Base-by-base conservation (phyloP, 768 basidiomycete genomes). In the Psilocybe sp. region DNA sequence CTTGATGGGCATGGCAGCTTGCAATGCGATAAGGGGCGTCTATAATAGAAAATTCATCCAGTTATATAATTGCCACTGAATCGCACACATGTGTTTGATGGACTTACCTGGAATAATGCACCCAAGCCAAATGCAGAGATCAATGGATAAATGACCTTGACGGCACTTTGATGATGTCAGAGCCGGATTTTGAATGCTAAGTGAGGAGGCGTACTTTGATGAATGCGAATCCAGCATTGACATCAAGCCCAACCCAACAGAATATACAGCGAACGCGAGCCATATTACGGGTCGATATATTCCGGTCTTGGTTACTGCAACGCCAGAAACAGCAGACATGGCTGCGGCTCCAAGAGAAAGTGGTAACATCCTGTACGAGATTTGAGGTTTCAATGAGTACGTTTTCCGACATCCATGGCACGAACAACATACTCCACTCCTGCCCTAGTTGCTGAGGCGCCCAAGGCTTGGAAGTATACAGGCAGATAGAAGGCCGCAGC, bases 1-100 rank as follows among this genome's bases (percentile, higher is more conserved):
- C 57, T 82, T 84, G 13, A 89, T 59, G 0, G 92, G 92, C 90
- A 94, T 94, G 1, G 90, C 85, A 1, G 89, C 88, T 67, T 93
- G 91, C 11, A 93, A 67, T 12, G 76, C 87, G 44, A 91, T 81
- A 8, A 90, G 67, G 0, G 88, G 89, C 4, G 74, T 73, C 81
- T 85, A 57, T 38, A 47, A 23, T 10, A n/a, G 5, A 11, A 1
- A 14, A 36, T 28, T 28, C 3, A 28, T 28, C 7, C 23, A 18
- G 34, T 15, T 11, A 16, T 18, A 11, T 44, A 32, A 50, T 33
- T n/a, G 37, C 15, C 1, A 37, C 7, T 23, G 42, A 31, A 40
- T 36, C 19, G 33, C 8, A 47, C 19, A 15, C 16, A 38, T 28
- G 23, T 28, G 35, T 35, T 45, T 12, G 41, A 12, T 6, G 42